Base-by-base conservation (phyloP, 2,329 filamentous ascomycete species). In the Pseudogymnoascus sp. region DNA sequence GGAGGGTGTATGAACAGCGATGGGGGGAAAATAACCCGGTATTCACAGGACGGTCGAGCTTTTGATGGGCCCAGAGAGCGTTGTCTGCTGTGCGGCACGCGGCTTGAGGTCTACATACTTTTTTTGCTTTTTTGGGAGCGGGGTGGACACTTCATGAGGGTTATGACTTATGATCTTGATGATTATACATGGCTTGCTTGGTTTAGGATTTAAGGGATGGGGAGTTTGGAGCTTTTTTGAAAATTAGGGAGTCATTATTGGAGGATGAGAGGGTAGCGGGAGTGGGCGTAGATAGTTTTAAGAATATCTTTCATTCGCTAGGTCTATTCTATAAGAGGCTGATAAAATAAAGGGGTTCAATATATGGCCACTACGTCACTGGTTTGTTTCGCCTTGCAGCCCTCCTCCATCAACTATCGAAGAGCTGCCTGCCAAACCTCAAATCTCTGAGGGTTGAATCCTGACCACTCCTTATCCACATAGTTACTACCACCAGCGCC, bases 371-470 rank as follows among this genome's bases (percentile, higher is more conserved):
- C 49, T 55, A 33, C 28, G 49, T 33, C 49, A 55, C 49, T 33
- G 25, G 3, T 55, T 11, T 14, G 28, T 33, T 30, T 19, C 5
- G 30, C 28, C 49, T 28, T 28, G 7, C 30, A 33, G 7, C 16
- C 11, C 16, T 2, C 49, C 28, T 55, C 30, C 28, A 35, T 55
- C 28, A 55, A 5, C 16, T 33, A 23, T 42, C 19, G 9, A 5
- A 11, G 39, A 9, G 52, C 62, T 25, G 35, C 61, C 39, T 64
- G 65, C 72, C 72, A 73, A 0, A 67, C 60, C 6, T 28, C 33
- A 67, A 70, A 70, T 28, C 72, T 64, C 52, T 72, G 67, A 11
- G 65, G 52, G 42, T 62, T 71, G 58, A 72, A 71, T 0, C 71
- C 72, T 42, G 59, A 69, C 70, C 71, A 73, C 4, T 39, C 65